A percentile compares a stretch with the other conserved stretches of the same genome.
Evolutionary conservation across 2,329 filamentous ascomycete species (phyloP).

Genomic region (Allantophomopsis cytisporea): DNA sequence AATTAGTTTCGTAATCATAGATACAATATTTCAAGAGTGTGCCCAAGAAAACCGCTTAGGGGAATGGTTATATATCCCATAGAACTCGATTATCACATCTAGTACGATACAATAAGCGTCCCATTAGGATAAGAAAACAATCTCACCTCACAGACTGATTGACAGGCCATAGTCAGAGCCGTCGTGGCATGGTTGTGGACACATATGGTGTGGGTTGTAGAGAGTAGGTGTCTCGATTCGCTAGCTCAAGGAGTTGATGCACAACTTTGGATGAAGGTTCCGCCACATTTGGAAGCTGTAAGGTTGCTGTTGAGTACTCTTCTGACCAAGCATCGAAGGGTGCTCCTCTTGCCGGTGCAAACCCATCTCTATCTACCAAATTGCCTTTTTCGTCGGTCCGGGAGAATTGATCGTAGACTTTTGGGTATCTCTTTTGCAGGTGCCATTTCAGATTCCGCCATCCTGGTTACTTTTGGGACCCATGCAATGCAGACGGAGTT

Average conservation of each 20-base stretch:
- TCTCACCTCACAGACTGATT: background rate
- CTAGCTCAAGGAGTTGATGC: constrained; percentile 11
- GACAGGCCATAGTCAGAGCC: constrained; percentile 1
- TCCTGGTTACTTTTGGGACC: constrained; percentile 2
- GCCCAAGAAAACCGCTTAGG: too few species aligned
- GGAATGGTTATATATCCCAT: too few species aligned
- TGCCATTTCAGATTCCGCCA: constrained; percentile 5
- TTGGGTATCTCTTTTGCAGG: constrained; percentile 4
- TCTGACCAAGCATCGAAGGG: constrained; percentile 9
- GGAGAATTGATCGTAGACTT: constrained; percentile 8
- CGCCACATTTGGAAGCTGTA: background rate
- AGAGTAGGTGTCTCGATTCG: constrained; percentile 3
- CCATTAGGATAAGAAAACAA: too few species aligned
- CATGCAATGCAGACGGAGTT: constrained; percentile 3
- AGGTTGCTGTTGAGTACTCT: background rate
- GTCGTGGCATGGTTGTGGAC: constrained; percentile 1
- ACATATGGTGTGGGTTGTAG: constrained; percentile 1
- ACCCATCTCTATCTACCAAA: constrained; percentile 4
- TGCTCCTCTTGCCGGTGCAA: constrained; percentile 4
- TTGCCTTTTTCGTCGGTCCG: constrained; percentile 2
- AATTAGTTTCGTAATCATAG: too few species aligned
- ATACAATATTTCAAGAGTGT: too few species aligned
- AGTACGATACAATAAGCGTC: too few species aligned
- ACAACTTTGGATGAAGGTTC: constrained; percentile 7
- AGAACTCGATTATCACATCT: too few species aligned